Evolutionary conservation across 805 yeast genomes (phyloP).

Genomic region (Candida methanosorbosa): DNA sequence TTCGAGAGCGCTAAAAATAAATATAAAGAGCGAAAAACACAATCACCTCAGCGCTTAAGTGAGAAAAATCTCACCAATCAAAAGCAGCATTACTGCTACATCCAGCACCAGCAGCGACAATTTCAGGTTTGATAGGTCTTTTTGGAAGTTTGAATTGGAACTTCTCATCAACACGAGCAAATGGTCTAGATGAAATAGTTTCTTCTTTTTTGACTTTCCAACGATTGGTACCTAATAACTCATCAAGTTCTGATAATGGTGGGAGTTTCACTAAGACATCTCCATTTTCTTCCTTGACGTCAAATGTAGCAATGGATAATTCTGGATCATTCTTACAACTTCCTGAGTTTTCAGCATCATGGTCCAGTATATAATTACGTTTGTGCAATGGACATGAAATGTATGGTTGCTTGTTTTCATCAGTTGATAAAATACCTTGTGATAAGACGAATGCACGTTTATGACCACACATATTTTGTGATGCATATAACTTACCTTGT

Average conservation of each 20-base stretch:
- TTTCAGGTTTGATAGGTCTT: slow-evolving; percentile 6
- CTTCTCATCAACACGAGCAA: slow-evolving; percentile 12
- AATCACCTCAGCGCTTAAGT: too few relatives aligned
- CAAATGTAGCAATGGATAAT: slow-evolving; percentile 27
- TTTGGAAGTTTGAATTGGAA: slow-evolving; percentile 17
- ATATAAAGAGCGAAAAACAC: neutral
- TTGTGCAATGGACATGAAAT: slow-evolving; percentile 30
- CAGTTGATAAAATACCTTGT: slow-evolving; percentile 26
- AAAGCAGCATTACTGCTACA: slow-evolving; percentile 6
- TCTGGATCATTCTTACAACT: slow-evolving; percentile 21
- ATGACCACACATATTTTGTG: slow-evolving; percentile 33
- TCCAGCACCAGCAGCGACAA: slow-evolving; percentile 5
- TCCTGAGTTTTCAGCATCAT: slow-evolving; percentile 16
- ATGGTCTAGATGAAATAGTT: slow-evolving; percentile 7
- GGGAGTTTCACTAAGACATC: slow-evolving; percentile 23
- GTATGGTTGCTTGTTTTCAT: slow-evolving; percentile 21
- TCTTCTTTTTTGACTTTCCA: slow-evolving; percentile 25
- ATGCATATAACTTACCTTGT: slow-evolving; percentile 25
- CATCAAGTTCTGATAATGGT: slow-evolving; percentile 24
- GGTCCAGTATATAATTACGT: slow-evolving; percentile 22
- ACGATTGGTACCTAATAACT: slow-evolving; percentile 22
- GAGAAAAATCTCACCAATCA: too few relatives aligned
- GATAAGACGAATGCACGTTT: slow-evolving; percentile 28
- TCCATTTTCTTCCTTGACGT: slow-evolving; percentile 23
- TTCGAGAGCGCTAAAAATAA: neutral